Base-by-base conservation (phyloP, 1,139 yeast species). In the Torulaspora globosa region DNA sequence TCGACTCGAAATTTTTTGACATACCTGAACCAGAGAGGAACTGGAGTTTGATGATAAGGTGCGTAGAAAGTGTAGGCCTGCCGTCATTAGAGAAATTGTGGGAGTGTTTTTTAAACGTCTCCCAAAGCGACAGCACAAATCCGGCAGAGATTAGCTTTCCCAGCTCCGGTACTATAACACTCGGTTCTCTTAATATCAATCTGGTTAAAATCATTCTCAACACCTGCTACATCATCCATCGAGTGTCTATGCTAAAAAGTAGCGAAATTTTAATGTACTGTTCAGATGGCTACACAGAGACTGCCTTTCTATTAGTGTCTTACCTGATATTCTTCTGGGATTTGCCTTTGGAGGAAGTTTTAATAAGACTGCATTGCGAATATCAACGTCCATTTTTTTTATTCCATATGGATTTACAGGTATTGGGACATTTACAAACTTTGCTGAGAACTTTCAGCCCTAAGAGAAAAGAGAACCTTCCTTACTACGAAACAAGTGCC, bases 281-380 rank as follows among this genome's bases (percentile, higher is more conserved):
- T 61, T 78, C 86, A 3, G 97, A 90, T 68, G 97, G 97, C 0
- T 90, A 89, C 65, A 88, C 97, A 0, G 97, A 90, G 62, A 84
- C 90, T 50, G 82, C 96, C 4, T 72, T 90, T 24, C 68, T 90
- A 39, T 78, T 81, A 0, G 69, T 88, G 36, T 79, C 89, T 51
- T 89, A 78, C 60, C 57, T 85, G 47, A 83, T 90, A 52, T 90
- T 84, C 64, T 67, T 84, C 2, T 72, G 79, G 36, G 78, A 84
- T 43, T 60, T 77, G 28, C 50, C 72, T 1, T 63, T 76, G 18
- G 68, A 80, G 1, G 74, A 79, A 45, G 77, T 75, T 2, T 62
- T 78, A 47, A 60, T 85, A 15, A 74, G 75, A 49, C 65, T 88
- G 44, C 96, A 89, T 63, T 55, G 62, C 32, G 71, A 73, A 12